Percentiles rank a stretch among this genome's conserved stretches.
Evolutionary conservation across 2,329 filamentous ascomycete genomes (phyloP).

Genomic region (Fusarium acutatum): DNA sequence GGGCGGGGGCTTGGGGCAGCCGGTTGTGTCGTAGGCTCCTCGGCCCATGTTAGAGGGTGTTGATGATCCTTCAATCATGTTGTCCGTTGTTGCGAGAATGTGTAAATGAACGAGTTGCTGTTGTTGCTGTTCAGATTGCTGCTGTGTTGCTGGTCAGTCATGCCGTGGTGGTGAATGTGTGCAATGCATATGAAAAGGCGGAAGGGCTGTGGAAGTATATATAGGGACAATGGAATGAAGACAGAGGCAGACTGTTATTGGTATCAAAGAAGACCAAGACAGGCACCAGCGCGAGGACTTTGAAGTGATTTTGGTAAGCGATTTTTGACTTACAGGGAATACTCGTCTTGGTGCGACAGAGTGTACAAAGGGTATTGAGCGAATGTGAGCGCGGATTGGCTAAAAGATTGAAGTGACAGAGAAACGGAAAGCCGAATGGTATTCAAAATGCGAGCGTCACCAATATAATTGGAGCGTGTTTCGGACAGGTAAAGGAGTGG

Average conservation of each 20-base stretch:
- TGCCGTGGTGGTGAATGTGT: neutral
- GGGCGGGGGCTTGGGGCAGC: constrained; percentile 57
- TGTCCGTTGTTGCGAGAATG: constrained; percentile 39
- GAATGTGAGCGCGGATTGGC: constrained; percentile 35
- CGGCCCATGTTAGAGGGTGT: constrained; percentile 57
- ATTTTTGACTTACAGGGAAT: constrained; percentile 47
- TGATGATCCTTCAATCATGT: constrained; percentile 49
- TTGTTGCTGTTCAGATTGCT: neutral
- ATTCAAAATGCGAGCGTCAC: constrained; percentile 45
- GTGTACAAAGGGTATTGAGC: constrained; percentile 26
- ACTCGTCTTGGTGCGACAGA: constrained; percentile 43
- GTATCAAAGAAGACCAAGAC: neutral
- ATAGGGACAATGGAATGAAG: neutral
- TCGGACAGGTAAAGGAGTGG: constrained; percentile 40
- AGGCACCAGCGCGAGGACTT: constrained; percentile 6
- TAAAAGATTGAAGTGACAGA: constrained; percentile 16
- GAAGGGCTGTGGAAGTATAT: neutral
- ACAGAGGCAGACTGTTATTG: neutral
- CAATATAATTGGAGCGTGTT: constrained; percentile 47
- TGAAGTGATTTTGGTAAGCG: constrained; percentile 37
- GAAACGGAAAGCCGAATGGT: constrained; percentile 45
- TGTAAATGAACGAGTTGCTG: constrained; percentile 11
- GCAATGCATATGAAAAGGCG: neutral
- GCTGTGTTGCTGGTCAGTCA: constrained; percentile 26
- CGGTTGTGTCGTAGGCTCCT: constrained; percentile 62